Conservation (phyloP, 371 early-diverging fungal species). For the Coemansia sp. region DNA sequence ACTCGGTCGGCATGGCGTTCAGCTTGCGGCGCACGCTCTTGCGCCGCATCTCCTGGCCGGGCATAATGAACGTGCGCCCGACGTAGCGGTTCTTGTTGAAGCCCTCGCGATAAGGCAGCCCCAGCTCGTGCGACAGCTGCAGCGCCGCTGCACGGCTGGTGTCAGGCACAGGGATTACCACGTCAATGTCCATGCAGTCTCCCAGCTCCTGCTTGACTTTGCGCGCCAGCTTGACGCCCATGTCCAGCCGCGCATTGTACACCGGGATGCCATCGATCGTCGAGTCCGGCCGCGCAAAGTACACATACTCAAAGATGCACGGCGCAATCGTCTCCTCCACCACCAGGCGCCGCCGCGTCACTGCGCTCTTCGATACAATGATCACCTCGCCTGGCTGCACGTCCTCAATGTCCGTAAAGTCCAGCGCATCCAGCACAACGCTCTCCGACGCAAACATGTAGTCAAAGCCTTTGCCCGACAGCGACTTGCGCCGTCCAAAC, state of each 20-base stretch:
- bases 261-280: slow-evolving; percentile 97
- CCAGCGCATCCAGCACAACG: slow-evolving; percentile 86
- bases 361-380: slow-evolving; percentile 74
- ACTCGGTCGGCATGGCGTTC: slow-evolving; percentile 96
- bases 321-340: slow-evolving; percentile 68
- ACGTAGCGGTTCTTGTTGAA: slow-evolving; percentile 98
- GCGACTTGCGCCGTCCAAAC: slow-evolving; percentile 73
- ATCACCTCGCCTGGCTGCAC: slow-evolving; percentile 90
- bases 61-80: slow-evolving; percentile 98
- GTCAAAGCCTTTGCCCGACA: slow-evolving; percentile 61
- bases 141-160: slow-evolving; percentile 92
- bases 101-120: slow-evolving; percentile 91
- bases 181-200: slow-evolving; percentile 82
- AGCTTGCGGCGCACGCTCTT: slow-evolving; percentile 96
- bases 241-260: slow-evolving; percentile 93
- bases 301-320: slow-evolving; percentile 97
- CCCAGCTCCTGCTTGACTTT: slow-evolving; percentile 70
- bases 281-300: slow-evolving; percentile 97
- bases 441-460: slow-evolving; percentile 97
- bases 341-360: slow-evolving; percentile 67
- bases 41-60: slow-evolving; percentile 87
- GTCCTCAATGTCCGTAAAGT: slow-evolving; percentile 83
- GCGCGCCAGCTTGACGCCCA: slow-evolving; percentile 94
- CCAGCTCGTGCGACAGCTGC: slow-evolving; percentile 82
- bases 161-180: slow-evolving; percentile 97